A percentile compares a stretch with the other conserved stretches of the same genome.
Evolutionary conservation across 306 rosid genomes (phyloP).

Genomic region (Psophocarpus tetragonolobus): DNA sequence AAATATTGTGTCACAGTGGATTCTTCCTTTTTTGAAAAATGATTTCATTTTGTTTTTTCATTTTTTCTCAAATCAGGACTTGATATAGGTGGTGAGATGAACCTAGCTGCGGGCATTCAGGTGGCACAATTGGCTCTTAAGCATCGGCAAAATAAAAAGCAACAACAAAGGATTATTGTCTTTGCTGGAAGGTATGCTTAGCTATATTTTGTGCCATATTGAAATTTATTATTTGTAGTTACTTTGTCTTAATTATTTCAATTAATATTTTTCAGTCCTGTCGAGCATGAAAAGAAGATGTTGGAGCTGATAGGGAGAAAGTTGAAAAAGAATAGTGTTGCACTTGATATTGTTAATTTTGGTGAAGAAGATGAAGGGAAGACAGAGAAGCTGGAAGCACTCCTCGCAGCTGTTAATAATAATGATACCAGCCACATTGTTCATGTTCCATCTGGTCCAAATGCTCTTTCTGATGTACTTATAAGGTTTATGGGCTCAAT

Average conservation of each 20-base stretch:
- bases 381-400: slow-evolving; percentile 82
- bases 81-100: slow-evolving; percentile 94
- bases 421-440: slow-evolving; percentile 66
- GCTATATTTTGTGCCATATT: slow-evolving; percentile 9
- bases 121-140: slow-evolving; percentile 97
- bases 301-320: slow-evolving; percentile 86
- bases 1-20: neutral
- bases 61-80: slow-evolving; percentile 50
- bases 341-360: slow-evolving; percentile 85
- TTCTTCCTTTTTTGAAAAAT: slow-evolving; percentile 16
- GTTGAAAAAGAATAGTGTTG: slow-evolving; percentile 89
- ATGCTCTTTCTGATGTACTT: slow-evolving; percentile 52
- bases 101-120: slow-evolving; percentile 93
- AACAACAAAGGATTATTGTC: slow-evolving; percentile 93
- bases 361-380: slow-evolving; percentile 93
- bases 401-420: slow-evolving; percentile 81
- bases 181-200: slow-evolving; percentile 80
- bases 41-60: neutral
- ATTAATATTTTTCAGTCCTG: slow-evolving; percentile 50
- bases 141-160: slow-evolving; percentile 97
- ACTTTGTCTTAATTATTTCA: slow-evolving; percentile 19
- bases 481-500: slow-evolving; percentile 54
- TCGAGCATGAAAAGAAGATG: slow-evolving; percentile 79
- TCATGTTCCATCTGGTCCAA: slow-evolving; percentile 51
- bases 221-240: slow-evolving; percentile 4